phyloP scores from a whole-genome alignment of 2,329 filamentous ascomycete species.

The Cladophialophora psammophila region DNA sequence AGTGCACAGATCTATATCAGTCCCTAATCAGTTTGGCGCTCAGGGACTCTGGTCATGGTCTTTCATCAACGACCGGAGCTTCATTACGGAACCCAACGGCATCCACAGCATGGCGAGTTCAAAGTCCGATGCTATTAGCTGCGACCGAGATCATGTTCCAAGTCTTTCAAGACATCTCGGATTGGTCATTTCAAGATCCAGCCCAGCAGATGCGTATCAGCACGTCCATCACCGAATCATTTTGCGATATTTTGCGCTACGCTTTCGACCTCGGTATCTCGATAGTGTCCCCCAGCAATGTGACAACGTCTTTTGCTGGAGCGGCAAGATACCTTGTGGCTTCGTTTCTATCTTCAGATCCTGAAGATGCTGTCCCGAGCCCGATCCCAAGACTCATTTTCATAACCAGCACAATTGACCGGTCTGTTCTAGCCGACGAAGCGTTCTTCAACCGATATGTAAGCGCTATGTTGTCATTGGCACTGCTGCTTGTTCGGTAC shows the following conservation, averaged over 20 bases:
- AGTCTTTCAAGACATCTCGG: slow-evolving; percentile 82
- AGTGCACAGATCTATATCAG: slow-evolving; percentile 76
- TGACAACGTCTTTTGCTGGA: slow-evolving; percentile 70
- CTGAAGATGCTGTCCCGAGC: slow-evolving; percentile 75
- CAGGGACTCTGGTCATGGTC: slow-evolving; percentile 37
- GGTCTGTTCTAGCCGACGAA: slow-evolving; percentile 38
- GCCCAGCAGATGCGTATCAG: slow-evolving; percentile 74
- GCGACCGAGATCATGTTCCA: slow-evolving; percentile 80
- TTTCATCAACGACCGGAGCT: neutral
- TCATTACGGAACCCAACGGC: slow-evolving; percentile 6
- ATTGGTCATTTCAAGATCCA: slow-evolving; percentile 79
- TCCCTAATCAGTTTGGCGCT: slow-evolving; percentile 78
- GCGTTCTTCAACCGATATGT: slow-evolving; percentile 69
- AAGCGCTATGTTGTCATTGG: slow-evolving; percentile 69
- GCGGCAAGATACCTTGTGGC: slow-evolving; percentile 79
- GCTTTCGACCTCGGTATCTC: slow-evolving; percentile 77
- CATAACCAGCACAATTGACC: slow-evolving; percentile 58
- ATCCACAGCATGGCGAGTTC: slow-evolving; percentile 55
- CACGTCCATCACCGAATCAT: slow-evolving; percentile 70
- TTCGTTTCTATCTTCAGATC: slow-evolving; percentile 74
- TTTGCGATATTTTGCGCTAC: slow-evolving; percentile 74
- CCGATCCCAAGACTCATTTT: slow-evolving; percentile 76
- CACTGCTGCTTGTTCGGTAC: slow-evolving; percentile 73
- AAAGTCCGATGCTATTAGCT: slow-evolving; percentile 65
- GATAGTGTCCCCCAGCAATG: slow-evolving; percentile 55